phyloP scores from a whole-genome alignment of 148 eudicot genomes.

The Chenopodium quinoa region DNA sequence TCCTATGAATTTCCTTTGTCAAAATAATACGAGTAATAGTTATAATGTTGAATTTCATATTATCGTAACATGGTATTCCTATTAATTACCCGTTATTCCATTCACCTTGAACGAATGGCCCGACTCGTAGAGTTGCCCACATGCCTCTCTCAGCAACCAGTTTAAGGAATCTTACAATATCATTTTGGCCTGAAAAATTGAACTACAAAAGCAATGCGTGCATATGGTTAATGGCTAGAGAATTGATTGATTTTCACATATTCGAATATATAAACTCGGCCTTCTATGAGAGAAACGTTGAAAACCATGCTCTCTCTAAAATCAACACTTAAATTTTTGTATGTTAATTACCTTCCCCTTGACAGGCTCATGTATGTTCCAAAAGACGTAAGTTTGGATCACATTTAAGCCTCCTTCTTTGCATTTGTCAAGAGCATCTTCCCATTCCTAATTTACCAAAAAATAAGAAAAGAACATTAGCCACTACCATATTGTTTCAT shows the following conservation, averaged over 20 bases:
- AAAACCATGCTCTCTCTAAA: too few relatives aligned
- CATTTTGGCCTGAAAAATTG: slow-evolving; percentile 55
- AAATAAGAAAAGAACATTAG: not conserved
- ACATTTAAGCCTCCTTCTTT: slow-evolving; percentile 42
- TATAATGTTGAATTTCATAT: not conserved
- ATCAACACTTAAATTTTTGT: too few relatives aligned
- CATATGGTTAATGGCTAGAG: not conserved
- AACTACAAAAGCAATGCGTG: slow-evolving; percentile 41
- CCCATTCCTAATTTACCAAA: slow-evolving; percentile 33
- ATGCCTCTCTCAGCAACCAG: slow-evolving; percentile 53
- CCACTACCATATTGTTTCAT: not conserved
- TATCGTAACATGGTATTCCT: slow-evolving; percentile 4
- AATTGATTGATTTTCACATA: not conserved
- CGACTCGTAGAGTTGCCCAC: slow-evolving; percentile 64
- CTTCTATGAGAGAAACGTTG: not conserved
- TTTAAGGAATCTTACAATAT: slow-evolving; percentile 65
- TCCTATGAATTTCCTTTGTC: too few relatives aligned
- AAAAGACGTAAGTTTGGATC: slow-evolving; percentile 46
- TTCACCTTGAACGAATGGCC: slow-evolving; percentile 84
- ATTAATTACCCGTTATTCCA: slow-evolving; percentile 79
- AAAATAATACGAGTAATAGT: too few relatives aligned
- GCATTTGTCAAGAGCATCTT: slow-evolving; percentile 33
- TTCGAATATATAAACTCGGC: not conserved
- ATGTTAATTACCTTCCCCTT: slow-evolving; percentile 36
- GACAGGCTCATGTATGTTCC: slow-evolving; percentile 46